These are phyloP conservation scores for Boletus edulis DNA, from an alignment of 768 basidiomycete genomes.

Conservation along the genomic window DNA sequence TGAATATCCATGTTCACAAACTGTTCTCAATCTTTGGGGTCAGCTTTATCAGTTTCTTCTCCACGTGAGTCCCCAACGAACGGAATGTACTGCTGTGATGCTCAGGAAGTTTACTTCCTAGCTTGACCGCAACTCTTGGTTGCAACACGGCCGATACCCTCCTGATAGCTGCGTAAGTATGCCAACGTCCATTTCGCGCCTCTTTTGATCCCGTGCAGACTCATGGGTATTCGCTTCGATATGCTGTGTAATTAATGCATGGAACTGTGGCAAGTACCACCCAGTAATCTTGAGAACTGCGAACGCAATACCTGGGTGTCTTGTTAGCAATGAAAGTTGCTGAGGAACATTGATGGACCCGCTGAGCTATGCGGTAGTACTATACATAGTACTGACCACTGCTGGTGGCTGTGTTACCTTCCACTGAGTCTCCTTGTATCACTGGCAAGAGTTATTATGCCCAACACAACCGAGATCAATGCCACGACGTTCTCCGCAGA, in stretches of 20 bases:
- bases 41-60: conserved; percentile 61
- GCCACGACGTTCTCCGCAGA: conserved; percentile 71
- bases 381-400: too few relatives aligned
- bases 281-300: too few relatives aligned
- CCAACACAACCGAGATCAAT: conserved; percentile 11
- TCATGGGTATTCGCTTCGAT: conserved; percentile 58
- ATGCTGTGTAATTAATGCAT: conserved; percentile 49
- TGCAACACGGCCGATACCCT: conserved; percentile 57
- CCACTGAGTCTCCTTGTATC: background rate
- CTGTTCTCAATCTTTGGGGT: conserved; percentile 51
- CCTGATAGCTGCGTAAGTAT: conserved; percentile 56
- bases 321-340: too few relatives aligned
- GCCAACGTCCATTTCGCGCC: background rate
- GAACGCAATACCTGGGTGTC: too few relatives aligned
- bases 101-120: conserved; percentile 16
- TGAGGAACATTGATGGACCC: too few relatives aligned
- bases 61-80: conserved; percentile 34
- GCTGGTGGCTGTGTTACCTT: conserved; percentile 9
- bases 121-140: conserved; percentile 59
- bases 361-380: too few relatives aligned
- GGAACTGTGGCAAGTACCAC: conserved; percentile 46
- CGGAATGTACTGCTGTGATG: background rate
- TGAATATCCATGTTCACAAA: conserved; percentile 51
- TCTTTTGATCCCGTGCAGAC: conserved; percentile 33
- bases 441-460: conserved; percentile 6